Base-by-base conservation (phyloP, 345 rosid genomes). In the Tarenaya hassleriana region DNA sequence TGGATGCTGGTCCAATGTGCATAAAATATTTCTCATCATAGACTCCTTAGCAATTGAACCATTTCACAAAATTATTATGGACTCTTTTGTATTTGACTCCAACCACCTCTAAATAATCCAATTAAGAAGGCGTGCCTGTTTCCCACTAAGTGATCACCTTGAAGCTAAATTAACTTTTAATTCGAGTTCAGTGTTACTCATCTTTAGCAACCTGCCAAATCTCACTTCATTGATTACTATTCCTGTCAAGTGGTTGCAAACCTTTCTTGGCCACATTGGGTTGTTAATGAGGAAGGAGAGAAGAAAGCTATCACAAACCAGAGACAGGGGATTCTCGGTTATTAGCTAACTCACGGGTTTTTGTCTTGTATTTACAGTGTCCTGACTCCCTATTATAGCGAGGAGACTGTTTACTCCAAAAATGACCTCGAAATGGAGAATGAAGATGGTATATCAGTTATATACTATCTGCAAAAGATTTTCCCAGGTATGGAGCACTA, bases 351-450 rank as follows among this genome's bases (percentile, higher is more conserved):
- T 41, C 10, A 14, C 14, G 37, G 40, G 46, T 51, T 32, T 48
- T 41, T 32, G 27, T 56, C 44, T 56, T 66, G 29, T 38, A 50
- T 56, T 62, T 52, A 57, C 86, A 92, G 98, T 69, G 95, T 92
- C 63, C 58, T 92, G 73, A 92, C 98, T 61, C 96, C 98, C 4
- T 88, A 92, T 72, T 92, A 92, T 61, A 88, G 96, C 58, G 98
- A 92, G 67, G 98, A 92, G 68, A 88, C 95, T 8, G 94, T 92
- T 37, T 92, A 88, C 66, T 84, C 96, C 38, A 88, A 77, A 66
- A 60, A 76, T 58, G 98, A 92, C 59, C 94, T 92, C 32, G 98
- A 84, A 63, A 69, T 77, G 80, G 98, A 92, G 59, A 92, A 92
- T 76, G 98, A 92, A 69, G 98, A 88, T 65, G 98, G 98, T 72